These are phyloP conservation scores for Apostasia shenzhenica DNA, from an alignment of 106 monocot genomes.

Conservation along the genomic window DNA sequence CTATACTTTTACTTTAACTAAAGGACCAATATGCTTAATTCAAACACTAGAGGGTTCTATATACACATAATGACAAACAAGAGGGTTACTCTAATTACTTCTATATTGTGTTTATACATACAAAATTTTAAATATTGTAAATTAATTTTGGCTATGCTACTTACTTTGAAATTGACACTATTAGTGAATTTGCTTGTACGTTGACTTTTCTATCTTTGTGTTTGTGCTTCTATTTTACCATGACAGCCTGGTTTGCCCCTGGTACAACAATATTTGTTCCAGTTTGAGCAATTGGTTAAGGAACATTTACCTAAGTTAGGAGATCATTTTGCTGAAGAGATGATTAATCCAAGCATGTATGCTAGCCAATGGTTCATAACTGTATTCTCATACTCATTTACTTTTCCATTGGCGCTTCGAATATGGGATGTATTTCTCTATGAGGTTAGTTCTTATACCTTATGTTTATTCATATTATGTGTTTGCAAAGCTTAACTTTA, in stretches of 20 bases:
- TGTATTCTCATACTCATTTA: slow-evolving; percentile 95
- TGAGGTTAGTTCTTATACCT: slow-evolving; percentile 60
- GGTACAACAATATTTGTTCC: slow-evolving; percentile 87
- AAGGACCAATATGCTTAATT: too few species aligned
- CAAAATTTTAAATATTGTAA: too few species aligned
- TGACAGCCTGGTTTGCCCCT: slow-evolving; percentile 81
- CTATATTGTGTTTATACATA: too few species aligned
- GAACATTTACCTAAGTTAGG: slow-evolving; percentile 84
- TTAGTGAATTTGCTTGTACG: too few species aligned
- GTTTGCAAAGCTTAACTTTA: background rate
- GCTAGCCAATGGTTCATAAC: slow-evolving; percentile 99
- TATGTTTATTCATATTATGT: background rate
- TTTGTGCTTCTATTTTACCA: background rate
- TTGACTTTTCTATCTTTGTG: too few species aligned
- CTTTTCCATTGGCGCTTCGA: slow-evolving; percentile 88
- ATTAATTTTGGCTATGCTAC: too few species aligned
- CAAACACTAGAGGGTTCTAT: too few species aligned
- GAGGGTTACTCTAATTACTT: too few species aligned
- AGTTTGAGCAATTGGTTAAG: slow-evolving; percentile 89
- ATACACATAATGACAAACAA: too few species aligned
- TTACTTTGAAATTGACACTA: too few species aligned
- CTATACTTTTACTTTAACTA: too few species aligned
- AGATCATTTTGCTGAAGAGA: slow-evolving; percentile 84
- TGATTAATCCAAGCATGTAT: slow-evolving; percentile 99
- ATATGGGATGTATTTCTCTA: slow-evolving; percentile 99